phyloP scores from a whole-genome alignment of 768 basidiomycete species.

The Amanita molliuscula region DNA sequence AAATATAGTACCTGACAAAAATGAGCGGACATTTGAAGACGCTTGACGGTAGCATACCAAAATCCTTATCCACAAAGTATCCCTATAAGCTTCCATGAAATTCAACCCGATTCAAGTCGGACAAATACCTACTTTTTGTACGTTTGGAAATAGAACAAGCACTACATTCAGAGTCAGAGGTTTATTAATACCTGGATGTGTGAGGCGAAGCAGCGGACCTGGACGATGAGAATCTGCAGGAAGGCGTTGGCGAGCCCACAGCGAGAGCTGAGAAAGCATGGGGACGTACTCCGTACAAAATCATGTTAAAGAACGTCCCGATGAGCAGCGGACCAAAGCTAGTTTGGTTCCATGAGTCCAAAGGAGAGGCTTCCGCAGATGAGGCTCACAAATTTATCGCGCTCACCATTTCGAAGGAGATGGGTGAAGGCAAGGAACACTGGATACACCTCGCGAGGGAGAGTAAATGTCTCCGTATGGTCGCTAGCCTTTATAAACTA shows the following conservation, averaged over 20 bases:
- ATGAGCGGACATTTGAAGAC: not conserved
- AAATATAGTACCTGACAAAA: slow-evolving; percentile 27
- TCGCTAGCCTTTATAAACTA: not conserved
- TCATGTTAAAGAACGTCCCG: slow-evolving; percentile 30
- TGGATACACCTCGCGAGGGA: not conserved
- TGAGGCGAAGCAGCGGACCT: slow-evolving; percentile 26
- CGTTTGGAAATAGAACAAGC: slow-evolving; percentile 26
- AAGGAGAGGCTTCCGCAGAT: not conserved
- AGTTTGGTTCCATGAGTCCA: not conserved
- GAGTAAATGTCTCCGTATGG: not conserved
- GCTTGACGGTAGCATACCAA: slow-evolving; percentile 19
- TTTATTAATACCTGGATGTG: not conserved
- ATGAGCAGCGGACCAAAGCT: slow-evolving; percentile 38
- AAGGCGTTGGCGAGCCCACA: not conserved
- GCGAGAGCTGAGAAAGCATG: not conserved
- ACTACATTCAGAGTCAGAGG: slow-evolving; percentile 15
- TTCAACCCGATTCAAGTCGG: not conserved
- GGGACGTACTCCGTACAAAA: slow-evolving; percentile 32
- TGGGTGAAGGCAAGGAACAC: not conserved
- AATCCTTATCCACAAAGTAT: slow-evolving; percentile 29
- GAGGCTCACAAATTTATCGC: slow-evolving; percentile 20
- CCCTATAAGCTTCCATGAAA: slow-evolving; percentile 16
- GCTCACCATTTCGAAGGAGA: slow-evolving; percentile 9
- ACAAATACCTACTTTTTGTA: slow-evolving; percentile 23
- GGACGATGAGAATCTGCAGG: slow-evolving; percentile 2